Evolutionary conservation across 192 early-diverging fungal genomes (phyloP), one percentile per base, ranked within the genome.

Genomic region (Gaertneriomyces sp.): DNA sequence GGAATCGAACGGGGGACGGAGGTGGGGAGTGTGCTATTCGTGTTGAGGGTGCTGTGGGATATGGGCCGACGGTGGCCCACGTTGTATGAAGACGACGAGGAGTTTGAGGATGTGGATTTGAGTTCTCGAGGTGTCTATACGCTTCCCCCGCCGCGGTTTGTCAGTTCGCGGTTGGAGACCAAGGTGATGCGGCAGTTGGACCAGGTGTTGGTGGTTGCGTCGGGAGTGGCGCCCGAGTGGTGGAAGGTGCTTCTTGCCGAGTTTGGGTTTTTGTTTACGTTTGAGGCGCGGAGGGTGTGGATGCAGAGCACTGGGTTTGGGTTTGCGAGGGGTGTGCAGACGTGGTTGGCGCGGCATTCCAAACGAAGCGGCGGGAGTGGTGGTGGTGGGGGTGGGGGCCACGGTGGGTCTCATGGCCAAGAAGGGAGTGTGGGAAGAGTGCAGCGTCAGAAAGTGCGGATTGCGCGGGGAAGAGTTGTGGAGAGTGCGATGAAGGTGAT

Each of bases 181-280:
- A 98, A 96, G 70, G 70, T 95, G 42, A 85, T 80, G 14, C 84
- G 91, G 5, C 95, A 98, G 65, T 63, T 98, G 38, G 88, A 91
- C 62, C 92, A 96, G 58, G 89, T 93, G 3, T 79, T 98, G 39
- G 89, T 95, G 64, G 92, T 95, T 0, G 93, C 90, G 4, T 90
- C 89, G 60, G 67, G 79, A 0, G 87, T 91, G 42, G 72, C 94
- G 17, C 95, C 94, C 0, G 42, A 57, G 38, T 98, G 94, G 94
- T 84, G 86, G 38, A 67, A 78, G 19, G 63, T 77, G 33, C 53
- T 98, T 1, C 77, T 85, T n/a, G 60, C 60, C 19, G 67, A 83
- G 17, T 90, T 85, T 39, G 85, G 86, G 3, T 96, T 95, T 69
- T 61, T 98, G 61, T 76, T 96, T 40, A 88, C 90, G 0, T 94